Percentiles rank a stretch among this genome's conserved stretches.
These are phyloP conservation scores for Holtermannia corniformis DNA, from an alignment of 768 basidiomycete genomes.

Conservation along the genomic window DNA sequence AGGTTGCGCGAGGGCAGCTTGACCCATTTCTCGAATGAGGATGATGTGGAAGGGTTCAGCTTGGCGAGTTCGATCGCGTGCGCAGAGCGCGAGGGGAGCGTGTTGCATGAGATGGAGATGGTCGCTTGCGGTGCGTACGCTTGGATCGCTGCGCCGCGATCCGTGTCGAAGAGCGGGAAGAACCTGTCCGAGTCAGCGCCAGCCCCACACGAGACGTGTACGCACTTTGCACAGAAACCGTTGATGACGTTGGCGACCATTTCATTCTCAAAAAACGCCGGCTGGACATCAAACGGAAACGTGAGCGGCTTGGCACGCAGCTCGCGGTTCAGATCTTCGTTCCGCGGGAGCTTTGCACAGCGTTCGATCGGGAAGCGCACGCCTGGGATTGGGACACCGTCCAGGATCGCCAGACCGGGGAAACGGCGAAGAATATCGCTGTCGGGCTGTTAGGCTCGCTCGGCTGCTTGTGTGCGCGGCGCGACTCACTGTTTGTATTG, in stretches of 20 bases:
- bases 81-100: constrained; percentile 56
- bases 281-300: constrained; percentile 55
- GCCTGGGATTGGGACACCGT: constrained; percentile 65
- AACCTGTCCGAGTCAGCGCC: constrained; percentile 49
- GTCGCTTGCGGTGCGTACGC: constrained; percentile 81
- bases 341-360: constrained; percentile 42
- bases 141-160: constrained; percentile 56
- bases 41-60: constrained; percentile 32
- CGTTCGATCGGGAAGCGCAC: constrained; percentile 59
- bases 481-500: constrained; percentile 50
- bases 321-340: constrained; percentile 44
- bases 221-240: constrained; percentile 51
- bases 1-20: constrained; percentile 27
- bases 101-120: constrained; percentile 82
- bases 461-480: constrained; percentile 51
- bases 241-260: constrained; percentile 68
- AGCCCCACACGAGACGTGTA: constrained; percentile 1
- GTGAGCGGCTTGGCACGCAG: constrained; percentile 47
- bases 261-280: constrained; percentile 46
- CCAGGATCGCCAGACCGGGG: constrained; percentile 69
- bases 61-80: constrained; percentile 48
- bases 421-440: constrained; percentile 78
- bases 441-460: constrained; percentile 45
- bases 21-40: constrained; percentile 17
- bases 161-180: constrained; percentile 72